Base-by-base conservation (phyloP, 78 protist genomes). In the Pelomyxa schiedti region DNA sequence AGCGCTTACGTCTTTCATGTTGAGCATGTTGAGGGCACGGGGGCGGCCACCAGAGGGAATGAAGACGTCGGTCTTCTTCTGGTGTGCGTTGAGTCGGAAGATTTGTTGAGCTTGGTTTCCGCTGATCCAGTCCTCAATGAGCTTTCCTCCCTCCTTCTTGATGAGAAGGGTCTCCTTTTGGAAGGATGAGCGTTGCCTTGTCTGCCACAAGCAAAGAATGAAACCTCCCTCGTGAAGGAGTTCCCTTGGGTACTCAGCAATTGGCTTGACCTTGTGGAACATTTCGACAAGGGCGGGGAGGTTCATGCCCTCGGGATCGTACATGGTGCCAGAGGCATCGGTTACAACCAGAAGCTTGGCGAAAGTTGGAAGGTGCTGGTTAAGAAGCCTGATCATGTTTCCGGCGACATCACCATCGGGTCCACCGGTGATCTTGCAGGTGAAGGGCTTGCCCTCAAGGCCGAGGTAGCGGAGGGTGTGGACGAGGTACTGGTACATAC, bases 1-100 rank as follows among this genome's bases (percentile, higher is more conserved):
- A n/a, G n/a, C n/a, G n/a, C n/a, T 58, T 72, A 79, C 29, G 36
- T 8, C 0, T 35, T 68, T 41, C 37, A 88, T 93, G 77, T 93
- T 93, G 47, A 38, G 5, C 37, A 69, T 4, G 74, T 83, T 83
- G 66, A 93, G 79, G 2, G 93, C 38, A 37, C 74, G 93, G 24
- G 96, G 96, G 24, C 96, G 83, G 6, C 96, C 96, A 24, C 96
- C 96, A 74, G 95, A 93, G 42, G 96, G 96, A 6, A 93, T 93
- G 26, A 93, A 91, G 53, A 93, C 16, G 76, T 86, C 86, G n/a
- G 87, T 75, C 32, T 47, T 24, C 32, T 47, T 16, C 58, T 16
- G 16, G 58, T 47, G 58, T 16, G 58, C 58, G 58, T 47, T 47
- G 37, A 36, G 9, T 9, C 64, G 64, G 70, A 30, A 66, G 29